These are phyloP conservation scores for Kluyveromyces dobzhanskii DNA, from an alignment of 805 yeast genomes.

Conservation along the genomic window DNA sequence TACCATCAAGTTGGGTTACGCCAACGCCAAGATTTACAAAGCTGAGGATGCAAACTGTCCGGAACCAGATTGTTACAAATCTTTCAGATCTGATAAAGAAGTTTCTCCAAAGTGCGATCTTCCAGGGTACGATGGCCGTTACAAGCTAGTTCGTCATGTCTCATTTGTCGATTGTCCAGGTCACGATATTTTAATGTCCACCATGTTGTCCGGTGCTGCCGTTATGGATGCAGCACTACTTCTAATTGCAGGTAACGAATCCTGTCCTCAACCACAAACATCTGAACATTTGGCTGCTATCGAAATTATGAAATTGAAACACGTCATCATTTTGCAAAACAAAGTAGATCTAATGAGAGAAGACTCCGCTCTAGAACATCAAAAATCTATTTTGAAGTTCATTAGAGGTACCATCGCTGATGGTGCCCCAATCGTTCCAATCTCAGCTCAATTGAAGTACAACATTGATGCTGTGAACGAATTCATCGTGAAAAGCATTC, in stretches of 20 bases:
- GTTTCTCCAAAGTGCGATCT: constrained; percentile 86
- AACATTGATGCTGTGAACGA: constrained; percentile 98
- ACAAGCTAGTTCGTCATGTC: constrained; percentile 87
- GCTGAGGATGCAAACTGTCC: constrained; percentile 81
- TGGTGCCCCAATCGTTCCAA: constrained; percentile 98
- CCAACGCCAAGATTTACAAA: constrained; percentile 96
- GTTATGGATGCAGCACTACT: constrained; percentile 99
- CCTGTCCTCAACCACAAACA: constrained; percentile 99
- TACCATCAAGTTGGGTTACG: constrained; percentile 97
- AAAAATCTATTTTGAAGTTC: constrained; percentile 83
- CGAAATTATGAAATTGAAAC: constrained; percentile 97
- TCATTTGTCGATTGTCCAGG: constrained; percentile 99
- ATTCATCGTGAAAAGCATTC: constrained; percentile 85
- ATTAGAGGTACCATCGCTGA: constrained; percentile 98
- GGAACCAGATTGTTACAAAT: constrained; percentile 90
- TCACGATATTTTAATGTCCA: constrained; percentile 99
- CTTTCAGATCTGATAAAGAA: constrained; percentile 92
- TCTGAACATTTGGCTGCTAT: constrained; percentile 99
- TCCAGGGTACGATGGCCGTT: constrained; percentile 83
- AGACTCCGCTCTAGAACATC: constrained; percentile 92
- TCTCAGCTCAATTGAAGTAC: constrained; percentile 96
- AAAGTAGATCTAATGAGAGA: constrained; percentile 98
- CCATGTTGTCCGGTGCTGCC: constrained; percentile 99
- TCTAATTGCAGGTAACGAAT: constrained; percentile 95
- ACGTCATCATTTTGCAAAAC: constrained; percentile 91